Evolutionary conservation across 2,329 filamentous ascomycete genomes (phyloP).

Genomic region (Emmonsiellopsis sp.): DNA sequence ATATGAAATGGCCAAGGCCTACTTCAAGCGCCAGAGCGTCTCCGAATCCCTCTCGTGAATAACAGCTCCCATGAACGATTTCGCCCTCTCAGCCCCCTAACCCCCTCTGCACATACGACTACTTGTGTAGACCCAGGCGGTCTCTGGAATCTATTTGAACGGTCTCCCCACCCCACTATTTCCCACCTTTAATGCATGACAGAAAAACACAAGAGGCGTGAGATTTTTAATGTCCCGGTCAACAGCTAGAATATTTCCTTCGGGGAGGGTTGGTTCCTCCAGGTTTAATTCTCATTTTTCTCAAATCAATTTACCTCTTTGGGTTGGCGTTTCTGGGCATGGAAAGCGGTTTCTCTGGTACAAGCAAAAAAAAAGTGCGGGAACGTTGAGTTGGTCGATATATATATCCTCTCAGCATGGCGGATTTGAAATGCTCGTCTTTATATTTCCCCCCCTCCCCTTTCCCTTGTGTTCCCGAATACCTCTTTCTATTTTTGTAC

Average conservation of each 20-base stretch:
- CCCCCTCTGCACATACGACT: background rate
- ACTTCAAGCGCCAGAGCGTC: slow-evolving; percentile 44
- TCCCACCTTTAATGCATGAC: background rate
- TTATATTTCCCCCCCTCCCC: background rate
- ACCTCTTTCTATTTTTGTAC: background rate
- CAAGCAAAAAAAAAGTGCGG: background rate
- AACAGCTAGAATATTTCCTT: too few relatives aligned
- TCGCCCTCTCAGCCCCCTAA: background rate
- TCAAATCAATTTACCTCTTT: background rate
- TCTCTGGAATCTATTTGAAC: background rate
- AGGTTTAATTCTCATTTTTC: background rate
- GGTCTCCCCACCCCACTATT: background rate
- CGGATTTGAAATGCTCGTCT: background rate
- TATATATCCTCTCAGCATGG: background rate
- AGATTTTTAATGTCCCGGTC: too few relatives aligned
- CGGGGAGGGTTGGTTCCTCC: too few relatives aligned
- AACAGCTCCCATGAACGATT: background rate
- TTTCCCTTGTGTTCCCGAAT: background rate
- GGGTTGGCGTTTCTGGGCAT: background rate
- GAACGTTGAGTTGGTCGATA: background rate
- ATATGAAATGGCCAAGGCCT: slow-evolving; percentile 60
- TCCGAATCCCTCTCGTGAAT: slow-evolving; percentile 6
- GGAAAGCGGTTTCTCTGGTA: background rate
- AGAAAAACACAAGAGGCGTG: too few relatives aligned
- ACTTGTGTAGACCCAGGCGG: background rate